Conservation (phyloP, 345 rosid genomes). For the Laguncularia racemosa region DNA sequence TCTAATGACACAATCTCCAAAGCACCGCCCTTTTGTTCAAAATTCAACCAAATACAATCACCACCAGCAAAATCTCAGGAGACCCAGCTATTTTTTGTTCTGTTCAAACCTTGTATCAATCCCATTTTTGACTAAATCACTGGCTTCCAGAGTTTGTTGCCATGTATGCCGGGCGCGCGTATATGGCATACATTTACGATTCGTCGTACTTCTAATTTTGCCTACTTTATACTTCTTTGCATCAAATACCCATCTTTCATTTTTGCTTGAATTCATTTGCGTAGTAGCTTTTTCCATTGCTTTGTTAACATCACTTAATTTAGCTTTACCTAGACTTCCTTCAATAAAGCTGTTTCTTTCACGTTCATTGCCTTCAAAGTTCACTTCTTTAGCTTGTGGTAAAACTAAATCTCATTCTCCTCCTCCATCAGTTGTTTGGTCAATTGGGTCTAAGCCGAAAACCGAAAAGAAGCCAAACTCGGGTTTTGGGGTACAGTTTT, state of each 20-base stretch:
- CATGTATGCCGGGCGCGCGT: constrained; percentile 48
- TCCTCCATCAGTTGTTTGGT: constrained; percentile 63
- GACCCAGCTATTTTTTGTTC: constrained; percentile 13
- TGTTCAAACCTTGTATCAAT: constrained; percentile 21
- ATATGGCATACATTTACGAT: constrained; percentile 44
- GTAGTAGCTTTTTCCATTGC: constrained; percentile 29
- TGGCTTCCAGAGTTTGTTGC: constrained; percentile 24
- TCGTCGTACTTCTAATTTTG: constrained; percentile 42
- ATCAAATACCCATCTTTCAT: constrained; percentile 23
- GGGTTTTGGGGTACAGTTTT: constrained; percentile 65
- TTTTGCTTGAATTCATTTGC: constrained; percentile 26
- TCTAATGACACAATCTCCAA: constrained; percentile 28
- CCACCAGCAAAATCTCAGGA: constrained; percentile 9
- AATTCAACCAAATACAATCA: not conserved
- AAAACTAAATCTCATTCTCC: constrained; percentile 13
- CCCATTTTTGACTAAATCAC: constrained; percentile 20
- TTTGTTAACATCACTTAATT: constrained; percentile 37
- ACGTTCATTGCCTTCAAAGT: constrained; percentile 46
- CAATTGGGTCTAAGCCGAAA: constrained; percentile 69
- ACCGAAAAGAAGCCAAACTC: constrained; percentile 38
- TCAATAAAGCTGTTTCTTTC: constrained; percentile 48
- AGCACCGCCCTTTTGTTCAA: constrained; percentile 20
- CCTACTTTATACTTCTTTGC: constrained; percentile 37
- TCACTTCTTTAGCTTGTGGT: constrained; percentile 22
- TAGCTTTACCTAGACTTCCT: constrained; percentile 56